A percentile compares a stretch with the other conserved stretches of the same genome.
Evolutionary conservation across 257 asterid species (phyloP).

Genomic region (Apocynum venetum): DNA sequence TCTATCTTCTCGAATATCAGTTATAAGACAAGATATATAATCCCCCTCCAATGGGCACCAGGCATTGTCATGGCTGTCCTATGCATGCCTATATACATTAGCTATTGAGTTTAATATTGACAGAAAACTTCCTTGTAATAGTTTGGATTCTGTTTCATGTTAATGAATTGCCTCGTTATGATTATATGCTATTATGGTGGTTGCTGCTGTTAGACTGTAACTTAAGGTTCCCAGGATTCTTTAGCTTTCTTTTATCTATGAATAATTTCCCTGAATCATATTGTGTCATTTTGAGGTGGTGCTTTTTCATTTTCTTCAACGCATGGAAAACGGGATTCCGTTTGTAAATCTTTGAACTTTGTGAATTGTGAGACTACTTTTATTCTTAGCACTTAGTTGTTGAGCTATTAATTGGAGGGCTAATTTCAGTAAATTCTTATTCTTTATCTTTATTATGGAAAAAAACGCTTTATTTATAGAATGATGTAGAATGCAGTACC

Average conservation of each 20-base stretch:
- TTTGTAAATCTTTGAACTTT: too few species aligned
- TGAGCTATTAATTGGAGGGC: too few species aligned
- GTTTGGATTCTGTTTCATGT: not conserved
- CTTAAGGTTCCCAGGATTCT: not conserved
- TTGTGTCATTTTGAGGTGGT: too few species aligned
- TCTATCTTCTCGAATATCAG: not conserved
- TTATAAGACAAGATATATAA: not conserved
- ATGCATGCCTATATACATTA: not conserved
- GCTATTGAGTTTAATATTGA: not conserved
- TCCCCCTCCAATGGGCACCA: not conserved
- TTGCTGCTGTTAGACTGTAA: not conserved
- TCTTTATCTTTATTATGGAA: too few species aligned
- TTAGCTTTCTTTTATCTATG: not conserved
- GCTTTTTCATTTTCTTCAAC: too few species aligned
- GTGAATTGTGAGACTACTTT: too few species aligned
- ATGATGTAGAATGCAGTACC: too few species aligned
- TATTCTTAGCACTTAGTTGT: too few species aligned
- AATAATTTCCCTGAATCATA: too few species aligned
- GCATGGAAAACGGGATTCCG: too few species aligned
- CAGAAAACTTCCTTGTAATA: not conserved
- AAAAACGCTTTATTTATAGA: too few species aligned
- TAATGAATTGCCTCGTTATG: not conserved
- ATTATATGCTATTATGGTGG: not conserved
- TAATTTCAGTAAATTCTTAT: too few species aligned
- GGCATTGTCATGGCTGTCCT: not conserved